phyloP scores from a whole-genome alignment of 2,329 filamentous ascomycete genomes.

The Diaporthe aspalathi region DNA sequence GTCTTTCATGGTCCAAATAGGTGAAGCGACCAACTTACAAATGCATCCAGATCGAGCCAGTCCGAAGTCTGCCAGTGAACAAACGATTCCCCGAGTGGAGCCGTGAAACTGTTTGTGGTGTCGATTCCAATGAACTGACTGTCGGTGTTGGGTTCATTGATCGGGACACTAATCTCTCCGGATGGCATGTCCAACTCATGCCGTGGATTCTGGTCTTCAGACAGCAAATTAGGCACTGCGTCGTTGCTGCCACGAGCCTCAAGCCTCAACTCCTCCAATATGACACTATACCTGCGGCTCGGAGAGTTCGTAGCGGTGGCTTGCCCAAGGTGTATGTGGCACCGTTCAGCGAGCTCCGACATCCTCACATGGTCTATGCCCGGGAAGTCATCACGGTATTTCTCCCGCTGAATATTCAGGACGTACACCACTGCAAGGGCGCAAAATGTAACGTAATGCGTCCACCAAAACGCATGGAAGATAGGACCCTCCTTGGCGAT shows the following conservation, averaged over 20 bases:
- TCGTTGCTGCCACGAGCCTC: neutral
- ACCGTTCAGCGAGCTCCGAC: neutral
- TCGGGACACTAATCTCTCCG: neutral
- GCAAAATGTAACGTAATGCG: neutral
- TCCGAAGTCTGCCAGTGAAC: conserved; percentile 1
- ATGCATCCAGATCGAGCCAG: neutral
- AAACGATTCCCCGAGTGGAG: neutral
- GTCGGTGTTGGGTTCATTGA: neutral
- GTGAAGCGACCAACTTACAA: neutral
- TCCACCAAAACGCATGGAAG: neutral
- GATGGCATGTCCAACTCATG: neutral
- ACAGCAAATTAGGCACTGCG: neutral
- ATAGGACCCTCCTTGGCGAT: neutral
- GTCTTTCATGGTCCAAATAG: neutral
- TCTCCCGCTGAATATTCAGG: neutral
- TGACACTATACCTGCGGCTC: neutral
- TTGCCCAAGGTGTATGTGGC: neutral
- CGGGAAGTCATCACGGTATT: neutral
- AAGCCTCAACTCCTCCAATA: neutral
- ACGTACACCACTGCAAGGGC: neutral
- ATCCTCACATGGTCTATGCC: neutral
- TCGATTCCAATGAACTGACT: neutral
- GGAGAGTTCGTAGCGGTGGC: neutral
- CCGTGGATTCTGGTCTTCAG: neutral
- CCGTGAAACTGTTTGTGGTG: neutral